Base-by-base conservation (phyloP, 1,284 basidiomycete genomes). In the Waitea zeae region DNA sequence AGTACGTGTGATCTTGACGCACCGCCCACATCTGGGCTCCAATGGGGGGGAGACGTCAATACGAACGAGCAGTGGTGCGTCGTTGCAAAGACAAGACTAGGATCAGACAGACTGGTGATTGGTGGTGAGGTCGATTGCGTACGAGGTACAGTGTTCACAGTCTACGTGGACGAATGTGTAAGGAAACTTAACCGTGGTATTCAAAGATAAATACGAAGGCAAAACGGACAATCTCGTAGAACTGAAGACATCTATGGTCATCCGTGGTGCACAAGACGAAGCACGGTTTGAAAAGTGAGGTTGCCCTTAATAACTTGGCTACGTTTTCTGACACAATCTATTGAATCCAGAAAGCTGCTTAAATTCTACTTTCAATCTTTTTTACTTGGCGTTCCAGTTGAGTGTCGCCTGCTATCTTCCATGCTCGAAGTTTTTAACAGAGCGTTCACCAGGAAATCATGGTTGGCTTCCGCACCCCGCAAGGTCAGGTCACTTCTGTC, bases 301-400 rank as follows among this genome's bases (percentile, higher is more conserved):
- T 5, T 29, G 27, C 24, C 22, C 13, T 18, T 24, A 12, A 17
- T n/a, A 30, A 29, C 30, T 35, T 20, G 9, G 17, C 12, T 34
- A 6, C 15, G 39, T 37, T 9, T 29, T 17, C 7, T n/a, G 22
- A 19, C 29, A 17, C 5, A 19, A 4, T 24, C 22, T 17, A 32
- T 15, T 9, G 22, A 17, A 4, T 17, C 24, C 37, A 56, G 79
- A 50, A 96, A 96, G 51, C 57, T 96, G 31, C 69, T 97, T 37
- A 93, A 92, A 49, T 89, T 93, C 57, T 97, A 93, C 66, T 78
- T 93, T 39, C 93, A 98, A 49, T 92, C 87, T 2, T 96, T 88
- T 54, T 64, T 96, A 13, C 67, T 96, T 28, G 89, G 90, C 30
- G 79, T 95, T 14, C 83, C 83, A 11, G 84, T 89, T 46, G 44